These are phyloP conservation scores for Malus hybrid DNA, from an alignment of 331 rosid species.

Conservation along the genomic window DNA sequence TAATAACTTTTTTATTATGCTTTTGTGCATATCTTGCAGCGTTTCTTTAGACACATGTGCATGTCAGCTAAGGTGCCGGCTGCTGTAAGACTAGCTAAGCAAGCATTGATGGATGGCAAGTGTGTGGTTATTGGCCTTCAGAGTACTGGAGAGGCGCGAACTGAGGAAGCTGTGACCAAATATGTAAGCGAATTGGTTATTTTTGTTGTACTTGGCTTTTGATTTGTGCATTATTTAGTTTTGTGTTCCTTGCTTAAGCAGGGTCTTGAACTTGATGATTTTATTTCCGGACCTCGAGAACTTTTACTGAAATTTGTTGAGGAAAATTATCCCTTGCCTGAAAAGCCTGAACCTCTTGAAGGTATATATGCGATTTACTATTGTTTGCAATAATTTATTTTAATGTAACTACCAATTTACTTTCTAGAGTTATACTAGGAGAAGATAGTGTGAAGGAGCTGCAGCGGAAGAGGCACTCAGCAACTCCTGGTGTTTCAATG, in stretches of 20 bases:
- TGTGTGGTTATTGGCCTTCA: slow-evolving; percentile 98
- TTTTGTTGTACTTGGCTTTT: neutral
- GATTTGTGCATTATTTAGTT: neutral
- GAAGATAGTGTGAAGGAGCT: slow-evolving; percentile 97
- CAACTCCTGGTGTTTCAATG: slow-evolving; percentile 75
- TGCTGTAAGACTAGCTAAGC: slow-evolving; percentile 75
- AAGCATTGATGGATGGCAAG: slow-evolving; percentile 70
- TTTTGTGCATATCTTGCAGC: slow-evolving; percentile 44
- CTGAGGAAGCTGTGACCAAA: slow-evolving; percentile 97
- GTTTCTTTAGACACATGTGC: slow-evolving; percentile 95
- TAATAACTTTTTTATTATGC: neutral
- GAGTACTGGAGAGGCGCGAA: slow-evolving; percentile 99
- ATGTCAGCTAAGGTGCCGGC: slow-evolving; percentile 99
- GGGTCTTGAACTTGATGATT: slow-evolving; percentile 99
- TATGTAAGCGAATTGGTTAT: slow-evolving; percentile 54
- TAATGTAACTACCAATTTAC: slow-evolving; percentile 4
- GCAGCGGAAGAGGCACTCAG: slow-evolving; percentile 92
- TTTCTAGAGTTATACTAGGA: slow-evolving; percentile 34
- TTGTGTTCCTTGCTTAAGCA: slow-evolving; percentile 21
- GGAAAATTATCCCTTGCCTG: slow-evolving; percentile 96
- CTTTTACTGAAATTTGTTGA: slow-evolving; percentile 90
- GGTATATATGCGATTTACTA: slow-evolving; percentile 34
- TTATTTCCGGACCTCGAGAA: slow-evolving; percentile 97
- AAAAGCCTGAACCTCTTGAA: slow-evolving; percentile 87
- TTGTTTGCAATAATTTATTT: neutral